phyloP scores from a whole-genome alignment of 176 grass and related monocot genomes.

The Ananas comosus region DNA sequence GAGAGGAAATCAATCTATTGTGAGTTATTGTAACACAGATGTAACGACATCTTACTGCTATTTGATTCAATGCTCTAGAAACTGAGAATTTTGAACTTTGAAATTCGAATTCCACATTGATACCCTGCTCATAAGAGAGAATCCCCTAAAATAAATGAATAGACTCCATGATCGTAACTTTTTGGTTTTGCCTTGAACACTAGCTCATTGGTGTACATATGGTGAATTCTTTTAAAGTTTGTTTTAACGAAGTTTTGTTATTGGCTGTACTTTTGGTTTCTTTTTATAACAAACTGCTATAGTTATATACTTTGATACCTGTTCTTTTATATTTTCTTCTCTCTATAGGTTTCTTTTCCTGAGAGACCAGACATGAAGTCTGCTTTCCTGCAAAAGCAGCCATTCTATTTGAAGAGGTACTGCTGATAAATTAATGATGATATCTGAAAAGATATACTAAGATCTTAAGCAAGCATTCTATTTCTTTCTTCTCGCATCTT shows the following conservation, averaged over 20 bases:
- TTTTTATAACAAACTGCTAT: background rate
- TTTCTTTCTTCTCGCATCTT: conserved; percentile 11
- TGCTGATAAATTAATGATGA: too few species aligned
- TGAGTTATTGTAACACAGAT: too few species aligned
- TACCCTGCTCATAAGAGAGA: too few species aligned
- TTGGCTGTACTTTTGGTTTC: conserved; percentile 3
- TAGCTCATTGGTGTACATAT: background rate
- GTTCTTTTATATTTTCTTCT: conserved; percentile 10
- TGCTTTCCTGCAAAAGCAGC: conserved; percentile 64
- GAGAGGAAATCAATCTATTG: too few species aligned
- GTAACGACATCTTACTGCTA: too few species aligned
- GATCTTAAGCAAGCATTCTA: too few species aligned
- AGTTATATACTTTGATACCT: conserved; percentile 2
- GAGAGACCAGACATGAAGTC: conserved; percentile 76
- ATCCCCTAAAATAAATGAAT: too few species aligned
- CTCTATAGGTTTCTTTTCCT: conserved; percentile 67
- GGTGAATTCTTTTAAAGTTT: background rate
- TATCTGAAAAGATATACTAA: too few species aligned
- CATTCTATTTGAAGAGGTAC: conserved; percentile 85
- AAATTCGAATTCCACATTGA: too few species aligned
- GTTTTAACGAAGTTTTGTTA: background rate
- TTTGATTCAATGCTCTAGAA: too few species aligned
- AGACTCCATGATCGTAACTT: background rate
- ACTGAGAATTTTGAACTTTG: too few species aligned
- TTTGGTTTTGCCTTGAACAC: background rate